These are phyloP conservation scores for Septoria petroselini DNA, from an alignment of 2,329 filamentous ascomycete genomes.

Conservation along the genomic window DNA sequence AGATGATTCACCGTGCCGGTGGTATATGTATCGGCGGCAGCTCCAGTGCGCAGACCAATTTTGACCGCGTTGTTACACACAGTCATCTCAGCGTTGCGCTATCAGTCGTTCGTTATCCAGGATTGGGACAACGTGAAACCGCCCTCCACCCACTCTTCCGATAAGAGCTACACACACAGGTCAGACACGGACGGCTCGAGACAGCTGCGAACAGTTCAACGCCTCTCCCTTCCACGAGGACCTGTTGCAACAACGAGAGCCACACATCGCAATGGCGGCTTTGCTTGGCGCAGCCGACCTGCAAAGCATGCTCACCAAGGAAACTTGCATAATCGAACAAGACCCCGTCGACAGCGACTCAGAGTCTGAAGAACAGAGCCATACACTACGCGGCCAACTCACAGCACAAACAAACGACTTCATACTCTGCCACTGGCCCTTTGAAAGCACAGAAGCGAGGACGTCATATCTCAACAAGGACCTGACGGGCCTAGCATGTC, in stretches of 20 bases:
- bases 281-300: not conserved
- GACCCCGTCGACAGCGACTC: not conserved
- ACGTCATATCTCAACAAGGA: constrained; percentile 9
- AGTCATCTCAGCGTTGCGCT: not conserved
- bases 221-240: not conserved
- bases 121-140: not conserved
- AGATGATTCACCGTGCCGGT: not conserved
- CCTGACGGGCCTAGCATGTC: constrained; percentile 14
- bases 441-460: constrained; percentile 6
- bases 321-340: constrained; percentile 4
- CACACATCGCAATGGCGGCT: not conserved
- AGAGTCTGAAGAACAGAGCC: constrained; percentile 3
- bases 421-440: constrained; percentile 18
- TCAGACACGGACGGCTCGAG: not conserved
- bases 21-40: not conserved
- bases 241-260: too few relatives aligned
- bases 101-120: not conserved
- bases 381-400: constrained; percentile 10
- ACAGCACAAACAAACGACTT: constrained; percentile 14
- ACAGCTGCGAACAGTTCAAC: not conserved
- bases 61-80: not conserved
- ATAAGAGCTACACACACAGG: too few relatives aligned
- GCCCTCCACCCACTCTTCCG: too few relatives aligned
- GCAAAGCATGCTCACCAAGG: not conserved
- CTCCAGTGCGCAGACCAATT: not conserved